Base-by-base conservation (phyloP, 306 rosid species). In the Casuarina glauca region DNA sequence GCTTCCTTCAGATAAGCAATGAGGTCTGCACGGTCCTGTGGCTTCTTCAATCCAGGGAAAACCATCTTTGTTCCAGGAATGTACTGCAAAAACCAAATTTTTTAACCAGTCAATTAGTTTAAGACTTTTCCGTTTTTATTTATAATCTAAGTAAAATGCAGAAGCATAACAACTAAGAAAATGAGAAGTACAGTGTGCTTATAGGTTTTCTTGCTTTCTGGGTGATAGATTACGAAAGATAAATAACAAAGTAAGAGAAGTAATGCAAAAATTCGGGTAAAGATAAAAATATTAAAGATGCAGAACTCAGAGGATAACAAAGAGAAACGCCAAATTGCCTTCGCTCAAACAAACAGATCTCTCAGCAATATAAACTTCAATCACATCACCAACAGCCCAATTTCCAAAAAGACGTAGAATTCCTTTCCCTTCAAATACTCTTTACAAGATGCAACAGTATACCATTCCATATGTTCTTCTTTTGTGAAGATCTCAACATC, bases 21-120 rank as follows among this genome's bases (percentile, higher is more conserved):
- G 50, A 78, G 81, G 53, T 78, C 76, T 0, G 71, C 81, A 54
- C 81, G 81, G 0, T 78, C 75, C 39, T 78, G 76, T 9, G 76
- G 81, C 42, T 78, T 78, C 81, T 78, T 78, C 42, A 78, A 63
- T 54, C 81, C 81, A 53, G 81, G 81, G 19, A 78, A 78, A 35
- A 45, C 81, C 81, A 70, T 78, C 81, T 78, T 78, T 3, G 81
- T 78, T 46, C 81, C 81, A 44, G 81, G 81, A 69, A 78, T 78
- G 67, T 69, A 78, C 81, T 78, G 81, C 81, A 78, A 17, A 54
- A 55, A 68, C 13, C 48, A 66, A 42, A 17, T 6, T 0, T 66
- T 3, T 16, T 66, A 16, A 66, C 49, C 11, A 43, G 26, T 66
- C 48, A 16, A 57, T 46, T 46, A 57, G 38, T 4, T 4, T 2